phyloP scores from a whole-genome alignment of 2,329 filamentous ascomycete species.

The Tolypocladium pustulatum region DNA sequence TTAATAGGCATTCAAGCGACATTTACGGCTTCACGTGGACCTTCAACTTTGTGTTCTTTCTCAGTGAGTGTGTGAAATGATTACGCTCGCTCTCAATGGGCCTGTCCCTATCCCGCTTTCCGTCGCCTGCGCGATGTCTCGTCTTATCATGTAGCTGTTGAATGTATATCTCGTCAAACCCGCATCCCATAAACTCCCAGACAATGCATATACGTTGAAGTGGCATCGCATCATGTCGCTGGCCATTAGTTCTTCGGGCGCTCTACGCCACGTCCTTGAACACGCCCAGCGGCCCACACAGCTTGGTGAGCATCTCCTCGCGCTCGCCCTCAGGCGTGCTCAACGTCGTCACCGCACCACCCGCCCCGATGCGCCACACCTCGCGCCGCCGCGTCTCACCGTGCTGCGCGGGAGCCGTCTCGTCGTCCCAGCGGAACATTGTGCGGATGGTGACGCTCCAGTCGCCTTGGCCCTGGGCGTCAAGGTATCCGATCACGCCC shows the following conservation, averaged over 20 bases:
- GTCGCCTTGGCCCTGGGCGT: conserved; percentile 73
- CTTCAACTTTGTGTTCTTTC: not conserved
- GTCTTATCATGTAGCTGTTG: not conserved
- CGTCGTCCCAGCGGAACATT: conserved; percentile 62
- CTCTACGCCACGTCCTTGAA: conserved; percentile 27
- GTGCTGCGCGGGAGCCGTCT: conserved; percentile 23
- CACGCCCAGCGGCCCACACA: conserved; percentile 45
- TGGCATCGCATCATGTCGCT: conserved; percentile 4
- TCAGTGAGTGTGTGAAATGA: not conserved
- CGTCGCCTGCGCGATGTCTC: not conserved
- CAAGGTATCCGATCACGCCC: conserved; percentile 82
- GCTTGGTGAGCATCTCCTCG: conserved; percentile 81
- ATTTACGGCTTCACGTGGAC: not conserved
- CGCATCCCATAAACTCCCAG: conserved; percentile 12
- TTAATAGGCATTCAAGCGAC: not conserved
- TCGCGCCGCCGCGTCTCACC: conserved; percentile 30
- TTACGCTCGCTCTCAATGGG: not conserved
- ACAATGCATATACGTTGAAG: conserved; percentile 23
- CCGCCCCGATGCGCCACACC: conserved; percentile 77
- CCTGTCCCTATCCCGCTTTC: not conserved
- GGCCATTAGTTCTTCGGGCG: conserved; percentile 1
- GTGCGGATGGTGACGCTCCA: conserved; percentile 88
- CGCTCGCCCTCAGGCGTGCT: conserved; percentile 73
- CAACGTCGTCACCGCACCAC: conserved; percentile 78
- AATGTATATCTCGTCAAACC: not conserved